Evolutionary conservation across 73 alveolate species (phyloP).

Genomic region (Loxodes magnus): DNA sequence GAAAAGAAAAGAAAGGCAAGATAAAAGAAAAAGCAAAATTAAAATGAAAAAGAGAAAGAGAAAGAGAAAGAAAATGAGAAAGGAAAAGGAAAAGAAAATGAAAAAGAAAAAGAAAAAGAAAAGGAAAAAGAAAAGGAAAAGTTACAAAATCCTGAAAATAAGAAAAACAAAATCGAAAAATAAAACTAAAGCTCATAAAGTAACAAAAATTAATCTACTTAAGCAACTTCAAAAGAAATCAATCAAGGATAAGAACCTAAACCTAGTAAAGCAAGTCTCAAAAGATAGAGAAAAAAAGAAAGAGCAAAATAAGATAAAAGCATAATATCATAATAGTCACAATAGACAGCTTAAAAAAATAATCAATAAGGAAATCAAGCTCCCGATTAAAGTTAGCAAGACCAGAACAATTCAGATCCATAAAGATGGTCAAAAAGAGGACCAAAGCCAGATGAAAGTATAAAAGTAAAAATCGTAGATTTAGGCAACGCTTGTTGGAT

Average conservation of each 20-base stretch:
- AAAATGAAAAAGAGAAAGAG: conserved; percentile 1
- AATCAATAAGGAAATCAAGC: not conserved
- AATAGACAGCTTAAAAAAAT: too few relatives aligned
- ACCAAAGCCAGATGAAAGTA: conserved; percentile 22
- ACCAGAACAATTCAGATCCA: not conserved
- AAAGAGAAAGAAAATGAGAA: not conserved
- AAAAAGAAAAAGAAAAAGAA: not conserved
- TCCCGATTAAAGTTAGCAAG: not conserved
- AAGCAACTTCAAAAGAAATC: too few relatives aligned
- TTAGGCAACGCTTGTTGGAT: conserved; percentile 95
- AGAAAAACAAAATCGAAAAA: not conserved
- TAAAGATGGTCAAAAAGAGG: conserved; percentile 7
- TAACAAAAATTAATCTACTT: not conserved
- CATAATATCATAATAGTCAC: too few relatives aligned
- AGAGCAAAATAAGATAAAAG: too few relatives aligned
- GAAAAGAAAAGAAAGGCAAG: conserved; percentile 2
- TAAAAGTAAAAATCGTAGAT: conserved; percentile 72
- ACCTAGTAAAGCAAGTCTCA: too few relatives aligned
- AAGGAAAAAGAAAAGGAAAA: not conserved
- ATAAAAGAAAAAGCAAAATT: not conserved
- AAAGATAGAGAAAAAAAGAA: too few relatives aligned
- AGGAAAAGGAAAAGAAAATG: not conserved
- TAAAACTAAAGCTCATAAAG: not conserved
- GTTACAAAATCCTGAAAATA: not conserved
- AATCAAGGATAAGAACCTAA: too few relatives aligned